Evolutionary conservation across 2,329 filamentous ascomycete species (phyloP).

Genomic region (Xenosphaeropsis pyriputrescens): DNA sequence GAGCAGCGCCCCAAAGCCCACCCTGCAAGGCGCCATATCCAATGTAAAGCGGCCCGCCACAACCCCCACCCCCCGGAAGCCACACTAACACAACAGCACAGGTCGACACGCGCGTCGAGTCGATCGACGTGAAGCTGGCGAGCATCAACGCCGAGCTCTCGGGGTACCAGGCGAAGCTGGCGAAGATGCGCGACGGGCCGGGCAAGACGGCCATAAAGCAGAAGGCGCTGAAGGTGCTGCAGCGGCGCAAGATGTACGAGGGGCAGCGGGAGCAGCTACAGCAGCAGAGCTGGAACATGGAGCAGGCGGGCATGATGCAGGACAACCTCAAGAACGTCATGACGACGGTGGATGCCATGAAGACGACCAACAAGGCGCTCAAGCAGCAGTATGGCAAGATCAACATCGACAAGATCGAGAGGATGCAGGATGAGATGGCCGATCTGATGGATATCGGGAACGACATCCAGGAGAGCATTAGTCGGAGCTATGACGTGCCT

Average conservation of each 20-base stretch:
- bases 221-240: constrained; percentile 86
- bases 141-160: constrained; percentile 82
- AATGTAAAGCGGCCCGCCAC: no score
- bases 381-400: constrained; percentile 94
- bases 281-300: constrained; percentile 97
- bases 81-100: constrained; percentile 18
- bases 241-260: constrained; percentile 90
- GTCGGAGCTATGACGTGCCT: constrained; percentile 81
- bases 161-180: constrained; percentile 74
- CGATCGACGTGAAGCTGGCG: constrained; percentile 87
- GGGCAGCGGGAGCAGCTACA: constrained; percentile 86
- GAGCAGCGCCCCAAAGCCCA: constrained; percentile 77
- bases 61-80: not conserved
- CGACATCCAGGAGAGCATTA: constrained; percentile 92
- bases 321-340: constrained; percentile 98
- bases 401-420: constrained; percentile 93
- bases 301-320: constrained; percentile 96
- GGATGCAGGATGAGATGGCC: constrained; percentile 97
- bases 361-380: constrained; percentile 87
- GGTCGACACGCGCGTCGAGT: constrained; percentile 70
- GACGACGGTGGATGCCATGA: constrained; percentile 96
- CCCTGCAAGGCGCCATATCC: constrained; percentile 66
- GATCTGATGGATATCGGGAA: constrained; percentile 96
- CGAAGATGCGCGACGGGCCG: constrained; percentile 89
- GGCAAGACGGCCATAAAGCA: constrained; percentile 87